Percentiles rank a stretch among this genome's conserved stretches.
Evolutionary conservation across 441 rosid species (phyloP).

Genomic region (Adansonia madagascariensis): DNA sequence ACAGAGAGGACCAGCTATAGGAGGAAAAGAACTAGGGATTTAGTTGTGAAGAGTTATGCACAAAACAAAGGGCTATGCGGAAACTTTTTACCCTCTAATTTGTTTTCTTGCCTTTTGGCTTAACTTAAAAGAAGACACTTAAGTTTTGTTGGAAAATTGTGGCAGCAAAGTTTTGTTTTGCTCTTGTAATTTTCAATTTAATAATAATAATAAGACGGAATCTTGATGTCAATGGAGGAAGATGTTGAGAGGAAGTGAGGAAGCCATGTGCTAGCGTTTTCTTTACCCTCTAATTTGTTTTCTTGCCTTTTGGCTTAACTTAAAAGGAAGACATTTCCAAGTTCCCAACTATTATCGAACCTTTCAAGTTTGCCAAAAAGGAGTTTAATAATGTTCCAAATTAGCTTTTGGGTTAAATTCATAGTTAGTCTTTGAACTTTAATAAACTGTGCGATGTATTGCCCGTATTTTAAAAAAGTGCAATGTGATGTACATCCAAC

Average conservation of each 20-base stretch:
- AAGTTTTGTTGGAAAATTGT: neutral
- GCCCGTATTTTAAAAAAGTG: no score
- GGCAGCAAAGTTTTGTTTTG: constrained; percentile 17
- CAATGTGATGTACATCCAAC: no score
- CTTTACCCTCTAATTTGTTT: neutral
- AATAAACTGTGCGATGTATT: no score
- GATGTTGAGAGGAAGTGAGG: neutral
- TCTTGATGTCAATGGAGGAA: constrained; percentile 23
- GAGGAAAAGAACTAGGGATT: no score
- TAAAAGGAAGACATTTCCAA: neutral
- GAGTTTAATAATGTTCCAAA: no score
- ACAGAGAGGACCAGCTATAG: no score
- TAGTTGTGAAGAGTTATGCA: no score
- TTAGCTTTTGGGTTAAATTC: no score
- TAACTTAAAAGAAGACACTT: neutral
- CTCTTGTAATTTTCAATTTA: neutral
- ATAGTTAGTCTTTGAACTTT: no score
- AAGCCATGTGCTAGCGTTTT: neutral
- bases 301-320: neutral
- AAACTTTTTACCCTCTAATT: neutral
- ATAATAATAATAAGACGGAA: constrained; percentile 23
- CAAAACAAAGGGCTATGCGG: no score
- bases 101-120: neutral
- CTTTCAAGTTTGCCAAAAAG: no score
- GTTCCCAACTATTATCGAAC: neutral